Conservation (phyloP, 139 green algal species). For the Marvania coccoides region DNA sequence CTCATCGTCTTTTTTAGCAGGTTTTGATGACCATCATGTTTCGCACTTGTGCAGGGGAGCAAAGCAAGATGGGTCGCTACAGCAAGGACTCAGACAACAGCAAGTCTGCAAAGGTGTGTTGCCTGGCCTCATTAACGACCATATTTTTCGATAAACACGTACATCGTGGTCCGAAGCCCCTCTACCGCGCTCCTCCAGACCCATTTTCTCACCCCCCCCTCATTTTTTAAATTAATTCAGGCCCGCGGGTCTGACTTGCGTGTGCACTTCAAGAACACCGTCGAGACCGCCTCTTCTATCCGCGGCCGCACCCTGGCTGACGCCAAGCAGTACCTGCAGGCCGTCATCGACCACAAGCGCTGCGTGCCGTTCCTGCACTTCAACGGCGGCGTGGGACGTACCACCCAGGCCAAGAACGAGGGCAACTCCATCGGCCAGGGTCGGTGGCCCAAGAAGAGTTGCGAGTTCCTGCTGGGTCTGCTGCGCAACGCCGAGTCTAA, state of each 20-base stretch:
- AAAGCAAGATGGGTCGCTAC: conserved; percentile 4
- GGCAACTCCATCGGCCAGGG: conserved; percentile 75
- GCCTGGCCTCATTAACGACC: background rate
- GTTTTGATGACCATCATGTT: too few relatives aligned
- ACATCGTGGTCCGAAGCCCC: background rate
- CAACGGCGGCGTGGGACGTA: conserved; percentile 68
- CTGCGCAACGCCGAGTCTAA: conserved; percentile 99
- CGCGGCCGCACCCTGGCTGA: conserved; percentile 76
- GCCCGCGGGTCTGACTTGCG: conserved; percentile 84
- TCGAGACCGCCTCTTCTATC: conserved; percentile 82
- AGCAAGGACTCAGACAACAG: conserved; percentile 5
- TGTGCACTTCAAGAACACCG: conserved; percentile 97
- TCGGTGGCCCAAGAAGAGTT: conserved; percentile 94
- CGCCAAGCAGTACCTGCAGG: conserved; percentile 95
- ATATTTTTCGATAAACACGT: background rate
- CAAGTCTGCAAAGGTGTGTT: conserved; percentile 4
- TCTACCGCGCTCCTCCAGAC: too few relatives aligned
- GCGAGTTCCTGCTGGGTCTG: conserved; percentile 89
- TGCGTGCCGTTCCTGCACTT: conserved; percentile 93
- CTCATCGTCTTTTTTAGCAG: too few relatives aligned
- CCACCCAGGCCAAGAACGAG: conserved; percentile 69
- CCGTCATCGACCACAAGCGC: conserved; percentile 88
- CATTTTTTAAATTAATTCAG: conserved; percentile 35
- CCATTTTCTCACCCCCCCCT: too few relatives aligned
- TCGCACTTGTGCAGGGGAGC: background rate